Conservation (phyloP, 495 filamentous ascomycete genomes). For the Penicillium paxilli region DNA sequence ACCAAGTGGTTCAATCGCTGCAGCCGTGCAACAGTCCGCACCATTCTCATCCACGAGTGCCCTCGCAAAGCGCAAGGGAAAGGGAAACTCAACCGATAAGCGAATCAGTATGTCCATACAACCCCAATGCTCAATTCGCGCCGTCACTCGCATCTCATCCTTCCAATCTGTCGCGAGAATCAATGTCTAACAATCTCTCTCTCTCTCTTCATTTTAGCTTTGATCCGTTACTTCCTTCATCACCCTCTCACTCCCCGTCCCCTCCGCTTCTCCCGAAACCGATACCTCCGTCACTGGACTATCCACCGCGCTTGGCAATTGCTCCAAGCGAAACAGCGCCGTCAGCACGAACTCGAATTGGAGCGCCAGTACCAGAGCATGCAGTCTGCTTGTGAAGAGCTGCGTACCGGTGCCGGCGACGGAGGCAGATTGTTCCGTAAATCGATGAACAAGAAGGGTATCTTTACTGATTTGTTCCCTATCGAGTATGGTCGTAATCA, state of each 20-base stretch:
- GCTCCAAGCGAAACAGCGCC: conserved; percentile 62
- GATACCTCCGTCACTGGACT: conserved; percentile 94
- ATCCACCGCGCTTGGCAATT: conserved; percentile 95
- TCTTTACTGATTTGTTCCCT: conserved; percentile 66
- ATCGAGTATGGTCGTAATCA: conserved; percentile 86
- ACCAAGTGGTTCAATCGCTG: conserved; percentile 28
- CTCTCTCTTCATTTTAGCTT: conserved; percentile 38
- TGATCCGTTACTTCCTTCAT: conserved; percentile 65
- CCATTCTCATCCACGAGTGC: conserved; percentile 47
- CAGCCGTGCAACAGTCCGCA: conserved; percentile 33
- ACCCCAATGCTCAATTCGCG: neutral
- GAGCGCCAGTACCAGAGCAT: conserved; percentile 78
- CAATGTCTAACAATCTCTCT: conserved; percentile 5
- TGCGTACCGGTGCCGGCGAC: conserved; percentile 69
- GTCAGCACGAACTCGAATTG: conserved; percentile 59
- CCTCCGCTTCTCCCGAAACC: conserved; percentile 81
- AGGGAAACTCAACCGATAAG: conserved; percentile 27
- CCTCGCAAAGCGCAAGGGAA: conserved; percentile 33
- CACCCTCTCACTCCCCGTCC: conserved; percentile 72
- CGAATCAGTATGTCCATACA: conserved; percentile 50
- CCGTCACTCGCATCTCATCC: no score
- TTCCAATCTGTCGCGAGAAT: no score
- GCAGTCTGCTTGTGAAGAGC: conserved; percentile 75
- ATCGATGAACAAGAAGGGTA: conserved; percentile 81
- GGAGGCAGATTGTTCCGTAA: conserved; percentile 78